Evolutionary conservation across 352 stramenopile species (phyloP), one percentile per base, ranked within the genome.

Genomic region (Blastocystis sp.): DNA sequence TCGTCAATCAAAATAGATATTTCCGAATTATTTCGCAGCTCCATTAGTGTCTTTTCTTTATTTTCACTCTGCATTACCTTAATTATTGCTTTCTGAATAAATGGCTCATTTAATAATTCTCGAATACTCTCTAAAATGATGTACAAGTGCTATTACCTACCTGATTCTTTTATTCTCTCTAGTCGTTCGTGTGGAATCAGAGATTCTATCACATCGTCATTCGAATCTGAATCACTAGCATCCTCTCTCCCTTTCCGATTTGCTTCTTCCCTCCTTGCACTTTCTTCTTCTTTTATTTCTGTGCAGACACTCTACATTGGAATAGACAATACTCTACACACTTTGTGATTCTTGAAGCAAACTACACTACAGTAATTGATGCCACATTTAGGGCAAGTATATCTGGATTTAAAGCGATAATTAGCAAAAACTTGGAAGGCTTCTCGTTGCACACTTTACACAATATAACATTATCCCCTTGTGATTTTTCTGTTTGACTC

Each of bases 331-430:
- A n/a, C 20, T 1, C 2, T 37, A 18, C 9, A 6, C 34, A 66
- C 73, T 62, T 85, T 85, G 41, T 85, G 73, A n/a, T 26, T 54
- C 26, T 85, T 85, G 73, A 53, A 85, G 30, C 73, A 85, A 6
- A n/a, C 53, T 5, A 85, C 73, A 45, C 73, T 85, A 45, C 73
- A 85, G 30, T 85, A 85, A 18, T 26, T 11, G 20, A 45, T n/a
- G 50, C 30, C 39, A 47, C 73, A 85, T 16, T 13, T 20, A 18
- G 73, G 73, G 47, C 73, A 85, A 16, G 30, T 64, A 85, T 85
- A 85, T 68, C 73, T 85, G 53, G 16, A 39, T n/a, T 16, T 34
- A 13, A 66, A 3, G 37, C 8, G 18, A 34, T 7, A 53, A 11
- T 34, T 20, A 8, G 20, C 13, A 5, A 34, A 30, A 39, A 85